Percentiles rank a stretch among this genome's conserved stretches.
Evolutionary conservation across 1,139 yeast genomes (phyloP).

Genomic region (Geotrichum europaeum): DNA sequence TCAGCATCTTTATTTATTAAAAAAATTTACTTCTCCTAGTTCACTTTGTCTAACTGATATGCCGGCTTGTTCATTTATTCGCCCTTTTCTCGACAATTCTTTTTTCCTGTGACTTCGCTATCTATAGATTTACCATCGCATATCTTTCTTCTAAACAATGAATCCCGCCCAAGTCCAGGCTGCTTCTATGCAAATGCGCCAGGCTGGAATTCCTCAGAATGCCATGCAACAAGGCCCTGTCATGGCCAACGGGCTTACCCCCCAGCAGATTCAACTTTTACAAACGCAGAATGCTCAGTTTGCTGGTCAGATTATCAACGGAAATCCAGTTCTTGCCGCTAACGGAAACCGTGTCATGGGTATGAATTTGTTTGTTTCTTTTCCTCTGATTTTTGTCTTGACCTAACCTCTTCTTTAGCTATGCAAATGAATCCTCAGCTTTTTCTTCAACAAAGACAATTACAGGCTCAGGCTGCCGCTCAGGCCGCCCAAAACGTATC

Average conservation of each 20-base stretch:
- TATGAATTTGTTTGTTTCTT: neutral
- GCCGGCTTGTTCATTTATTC: constrained; percentile 1
- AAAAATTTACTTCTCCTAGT: too few relatives aligned
- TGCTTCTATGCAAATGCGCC: constrained; percentile 12
- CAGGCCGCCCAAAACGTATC: constrained; percentile 2
- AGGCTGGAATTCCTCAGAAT: constrained; percentile 11
- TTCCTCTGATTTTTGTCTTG: neutral
- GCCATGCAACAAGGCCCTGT: constrained; percentile 12
- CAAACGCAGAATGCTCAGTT: constrained; percentile 8
- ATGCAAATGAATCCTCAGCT: constrained; percentile 19
- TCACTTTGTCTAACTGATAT: constrained; percentile 2
- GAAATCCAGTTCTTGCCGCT: constrained; percentile 11
- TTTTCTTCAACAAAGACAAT: constrained; percentile 6
- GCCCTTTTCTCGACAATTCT: neutral
- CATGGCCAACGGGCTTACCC: constrained; percentile 4
- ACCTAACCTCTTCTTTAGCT: constrained; percentile 4
- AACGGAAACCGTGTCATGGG: constrained; percentile 12
- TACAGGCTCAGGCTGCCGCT: constrained; percentile 14
- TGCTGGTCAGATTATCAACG: constrained; percentile 14
- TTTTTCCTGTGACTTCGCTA: neutral
- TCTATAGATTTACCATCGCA: neutral
- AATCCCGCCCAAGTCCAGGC: constrained; percentile 12
- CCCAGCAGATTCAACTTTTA: constrained; percentile 13
- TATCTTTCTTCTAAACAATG: neutral
- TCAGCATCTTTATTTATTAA: neutral